Base-by-base conservation (phyloP, 257 asterid species). In the Solanum ahanhuiri region DNA sequence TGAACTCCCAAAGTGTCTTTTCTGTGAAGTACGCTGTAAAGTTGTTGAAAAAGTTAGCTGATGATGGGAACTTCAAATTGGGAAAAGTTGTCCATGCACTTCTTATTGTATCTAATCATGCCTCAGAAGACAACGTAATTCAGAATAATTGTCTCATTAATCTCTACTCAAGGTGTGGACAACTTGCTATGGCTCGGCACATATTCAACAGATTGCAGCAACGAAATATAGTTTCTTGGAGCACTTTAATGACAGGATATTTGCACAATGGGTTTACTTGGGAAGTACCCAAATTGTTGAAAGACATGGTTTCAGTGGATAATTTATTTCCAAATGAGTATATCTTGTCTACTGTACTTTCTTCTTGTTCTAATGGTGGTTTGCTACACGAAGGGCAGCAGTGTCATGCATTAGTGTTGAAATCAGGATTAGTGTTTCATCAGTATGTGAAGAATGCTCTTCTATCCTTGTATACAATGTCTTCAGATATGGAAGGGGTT, bases 71-170 rank as follows among this genome's bases (percentile, higher is more conserved):
- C 85, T 88, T 95, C 87, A 90, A 83, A 60, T 85, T 93, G 34
- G 97, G 98, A 5, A 90, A 93, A 88, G 83, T 75, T 7, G 86
- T 96, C 33, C 99, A 96, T 83, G 98, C 98, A 84, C 93, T 87
- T 87, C 91, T 95, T 86, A 72, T 95, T 37, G 64, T 90, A 37
- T 88, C 94, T 89, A 88, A 89, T 86, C 92, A 88, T 25, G 45
- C 90, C 6, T 89, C 95, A 17, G 87, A 91, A 37, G 12, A 87
- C 91, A 91, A 89, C 28, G 93, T 95, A 15, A 87, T 95, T 23
- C 93, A 90, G 90, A 89, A 86, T 89, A 94, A 94, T 86, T 92
- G 93, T 54, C 70, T 95, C 88, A 91, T 96, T 45, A 90, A 93
- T 90, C 81, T 91, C 6, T 96, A 94, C 85, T 88, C 93, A 0